phyloP scores from a whole-genome alignment of 306 rosid species.

The Cicer chorassanicum region DNA sequence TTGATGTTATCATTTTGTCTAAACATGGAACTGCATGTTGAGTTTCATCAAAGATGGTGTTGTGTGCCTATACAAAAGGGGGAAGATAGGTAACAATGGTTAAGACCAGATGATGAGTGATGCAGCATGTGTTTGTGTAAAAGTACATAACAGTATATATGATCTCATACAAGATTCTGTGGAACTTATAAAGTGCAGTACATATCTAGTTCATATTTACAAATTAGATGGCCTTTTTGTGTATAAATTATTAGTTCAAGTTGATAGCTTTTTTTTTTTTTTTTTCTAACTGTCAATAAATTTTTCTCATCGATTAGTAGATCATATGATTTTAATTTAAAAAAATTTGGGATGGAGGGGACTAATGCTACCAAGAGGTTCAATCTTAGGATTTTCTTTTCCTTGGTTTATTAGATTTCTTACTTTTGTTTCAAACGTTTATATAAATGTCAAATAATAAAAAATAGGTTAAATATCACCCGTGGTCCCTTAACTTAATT shows the following conservation, averaged over 20 bases:
- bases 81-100: slow-evolving; percentile 34
- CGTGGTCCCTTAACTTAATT: too few species aligned
- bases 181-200: slow-evolving; percentile 43
- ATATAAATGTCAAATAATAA: background rate
- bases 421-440: background rate
- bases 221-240: slow-evolving; percentile 47
- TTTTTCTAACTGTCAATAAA: slow-evolving; percentile 9
- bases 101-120: slow-evolving; percentile 38
- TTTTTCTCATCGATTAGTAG: slow-evolving; percentile 21
- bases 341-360: background rate
- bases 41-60: slow-evolving; percentile 8
- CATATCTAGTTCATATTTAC: slow-evolving; percentile 43
- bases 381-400: background rate
- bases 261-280: background rate
- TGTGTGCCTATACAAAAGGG: slow-evolving; percentile 27
- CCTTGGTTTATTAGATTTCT: background rate
- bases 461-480: too few species aligned
- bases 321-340: background rate
- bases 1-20: background rate
- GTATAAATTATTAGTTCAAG: slow-evolving; percentile 43
- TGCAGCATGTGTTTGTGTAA: slow-evolving; percentile 43
- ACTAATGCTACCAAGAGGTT: background rate
- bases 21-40: background rate
- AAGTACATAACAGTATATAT: slow-evolving; percentile 38
- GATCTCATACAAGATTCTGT: slow-evolving; percentile 40